Base-by-base conservation (phyloP, 768 basidiomycete species). In the Suillus brevipes region DNA sequence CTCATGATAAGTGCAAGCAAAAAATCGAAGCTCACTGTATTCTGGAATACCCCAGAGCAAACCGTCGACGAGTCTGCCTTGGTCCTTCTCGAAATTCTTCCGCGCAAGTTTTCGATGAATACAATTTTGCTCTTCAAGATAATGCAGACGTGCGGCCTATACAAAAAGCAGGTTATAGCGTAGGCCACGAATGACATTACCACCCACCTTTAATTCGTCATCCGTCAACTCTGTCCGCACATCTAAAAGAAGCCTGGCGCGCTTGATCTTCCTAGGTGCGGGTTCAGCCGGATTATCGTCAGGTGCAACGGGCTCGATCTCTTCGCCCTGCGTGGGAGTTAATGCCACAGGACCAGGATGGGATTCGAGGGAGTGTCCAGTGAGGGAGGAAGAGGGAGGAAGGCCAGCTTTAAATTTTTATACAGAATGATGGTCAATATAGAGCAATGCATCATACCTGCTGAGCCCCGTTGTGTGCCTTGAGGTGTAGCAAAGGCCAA, bases 191-290 rank as follows among this genome's bases (percentile, higher is more conserved):
- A 34, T 34, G 25, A 58, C 55, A 55, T 23, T 50, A 47, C 28
- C 43, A 34, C 73, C 66, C 64, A 87, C 93, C 80, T 89, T 90
- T 52, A 95, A 79, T 76, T 95, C 91, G 4, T 91, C 89, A 65
- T 94, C 91, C 6, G 92, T 91, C 43, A 95, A 77, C 72, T 95
- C 93, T 6, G 87, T 95, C 65, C 91, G 83, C 6, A 82, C 77
- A 73, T 95, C 93, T 8, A 94, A 74, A 4, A 91, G 77, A 49
- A 88, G 72, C 53, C 87, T 82, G 12, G 83, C 69, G 3, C 79
- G 79, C 66, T 84, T 89, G 63, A 80, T 74, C 71, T 85, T 90
- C 69, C 60, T 75, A 36, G 47, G 34, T 18, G 6, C 58, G 25
- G 40, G 38, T 31, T 42, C 40, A 28, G 58, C 16, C 6, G 25